These are phyloP conservation scores for Ceraceosorus bombacis DNA, from an alignment of 1,284 basidiomycete species.

Conservation along the genomic window DNA sequence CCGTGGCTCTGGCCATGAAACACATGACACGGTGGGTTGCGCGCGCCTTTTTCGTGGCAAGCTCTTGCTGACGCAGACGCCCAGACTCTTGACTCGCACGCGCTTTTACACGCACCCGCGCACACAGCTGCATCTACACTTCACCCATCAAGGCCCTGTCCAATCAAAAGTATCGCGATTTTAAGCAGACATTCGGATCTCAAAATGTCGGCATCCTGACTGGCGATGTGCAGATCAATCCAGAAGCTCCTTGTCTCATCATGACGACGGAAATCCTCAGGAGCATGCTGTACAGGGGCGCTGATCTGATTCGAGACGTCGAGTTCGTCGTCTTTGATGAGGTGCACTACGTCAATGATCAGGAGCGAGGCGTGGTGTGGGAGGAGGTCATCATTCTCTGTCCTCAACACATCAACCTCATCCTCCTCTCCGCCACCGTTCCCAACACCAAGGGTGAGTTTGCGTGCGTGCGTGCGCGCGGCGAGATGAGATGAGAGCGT, in stretches of 20 bases:
- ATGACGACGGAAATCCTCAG: slow-evolving; percentile 87
- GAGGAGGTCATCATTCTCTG: slow-evolving; percentile 89
- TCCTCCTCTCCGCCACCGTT: slow-evolving; percentile 92
- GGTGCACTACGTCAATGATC: slow-evolving; percentile 99
- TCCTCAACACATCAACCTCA: slow-evolving; percentile 44
- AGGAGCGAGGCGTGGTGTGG: slow-evolving; percentile 98
- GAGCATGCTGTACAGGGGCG: slow-evolving; percentile 75
- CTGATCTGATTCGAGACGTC: slow-evolving; percentile 94
- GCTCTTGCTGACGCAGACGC: too few relatives aligned
- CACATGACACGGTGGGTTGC: slow-evolving; percentile 76
- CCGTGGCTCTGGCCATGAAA: slow-evolving; percentile 88
- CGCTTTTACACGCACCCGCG: too few relatives aligned
- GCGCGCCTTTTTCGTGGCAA: too few relatives aligned
- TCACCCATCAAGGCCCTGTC: slow-evolving; percentile 98
- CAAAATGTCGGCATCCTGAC: slow-evolving; percentile 91
- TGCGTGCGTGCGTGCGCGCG: background rate
- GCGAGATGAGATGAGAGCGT: background rate
- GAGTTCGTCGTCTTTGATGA: slow-evolving; percentile 99
- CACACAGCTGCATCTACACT: slow-evolving; percentile 78
- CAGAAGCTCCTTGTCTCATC: slow-evolving; percentile 91
- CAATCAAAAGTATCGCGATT: slow-evolving; percentile 98
- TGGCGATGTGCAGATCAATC: slow-evolving; percentile 98
- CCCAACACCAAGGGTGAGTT: slow-evolving; percentile 70
- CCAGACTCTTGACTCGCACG: too few relatives aligned
- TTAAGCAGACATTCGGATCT: slow-evolving; percentile 90